Conservation (phyloP, 345 rosid species). For the Populus ilicifolia region DNA sequence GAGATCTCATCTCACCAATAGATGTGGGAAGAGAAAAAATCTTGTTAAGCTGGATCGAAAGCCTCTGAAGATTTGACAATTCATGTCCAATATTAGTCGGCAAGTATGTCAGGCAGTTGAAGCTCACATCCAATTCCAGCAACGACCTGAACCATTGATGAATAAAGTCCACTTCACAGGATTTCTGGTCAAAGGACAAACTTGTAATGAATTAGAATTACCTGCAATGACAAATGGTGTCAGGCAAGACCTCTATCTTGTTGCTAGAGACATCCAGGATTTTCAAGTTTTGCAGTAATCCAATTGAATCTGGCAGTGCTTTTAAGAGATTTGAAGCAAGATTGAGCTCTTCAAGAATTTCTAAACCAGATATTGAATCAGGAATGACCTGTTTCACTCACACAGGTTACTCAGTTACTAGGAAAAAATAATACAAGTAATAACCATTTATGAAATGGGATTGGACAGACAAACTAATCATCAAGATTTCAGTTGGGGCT, state of each 20-base stretch:
- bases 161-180: neutral
- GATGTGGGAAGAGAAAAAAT: conserved; percentile 70
- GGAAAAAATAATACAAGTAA: neutral
- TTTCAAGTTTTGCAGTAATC: conserved; percentile 62
- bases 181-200: neutral
- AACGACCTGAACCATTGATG: conserved; percentile 43
- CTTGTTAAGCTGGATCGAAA: conserved; percentile 67
- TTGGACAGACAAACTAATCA: neutral
- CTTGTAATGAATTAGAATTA: conserved; percentile 21
- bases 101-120: conserved; percentile 66
- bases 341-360: conserved; percentile 68
- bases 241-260: conserved; percentile 69
- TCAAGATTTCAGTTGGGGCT: neutral
- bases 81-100: conserved; percentile 84
- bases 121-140: conserved; percentile 76
- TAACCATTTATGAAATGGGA: neutral
- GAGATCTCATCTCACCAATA: conserved; percentile 62
- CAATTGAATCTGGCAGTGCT: conserved; percentile 80
- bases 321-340: conserved; percentile 68
- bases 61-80: conserved; percentile 53
- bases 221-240: conserved; percentile 77
- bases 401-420: neutral
- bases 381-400: conserved; percentile 60
- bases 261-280: conserved; percentile 65
- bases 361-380: conserved; percentile 82